phyloP scores from a whole-genome alignment of 164 flowering plant genomes.

The Vitis rotundifolia region DNA sequence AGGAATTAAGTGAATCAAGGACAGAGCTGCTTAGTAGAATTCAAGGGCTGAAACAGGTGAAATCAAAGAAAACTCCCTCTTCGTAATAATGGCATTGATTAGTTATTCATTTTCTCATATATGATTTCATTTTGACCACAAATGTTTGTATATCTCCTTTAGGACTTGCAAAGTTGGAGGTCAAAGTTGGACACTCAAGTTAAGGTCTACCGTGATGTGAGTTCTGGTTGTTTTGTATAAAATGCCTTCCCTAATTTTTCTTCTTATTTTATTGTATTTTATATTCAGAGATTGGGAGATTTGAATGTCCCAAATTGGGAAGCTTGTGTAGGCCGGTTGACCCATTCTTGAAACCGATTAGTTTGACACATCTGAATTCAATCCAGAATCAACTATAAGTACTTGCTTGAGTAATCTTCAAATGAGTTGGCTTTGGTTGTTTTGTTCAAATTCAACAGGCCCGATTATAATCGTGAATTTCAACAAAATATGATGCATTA shows the following conservation, averaged over 20 bases:
- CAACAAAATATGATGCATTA: too few species aligned
- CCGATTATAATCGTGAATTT: too few species aligned
- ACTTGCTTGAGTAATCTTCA: too few species aligned
- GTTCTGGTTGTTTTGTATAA: slow-evolving; percentile 16
- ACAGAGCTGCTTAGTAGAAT: slow-evolving; percentile 69
- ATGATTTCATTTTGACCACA: not conserved
- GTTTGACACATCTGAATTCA: too few species aligned
- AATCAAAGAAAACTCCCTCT: not conserved
- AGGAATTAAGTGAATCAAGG: slow-evolving; percentile 83
- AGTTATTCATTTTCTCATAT: not conserved
- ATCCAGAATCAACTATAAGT: too few species aligned
- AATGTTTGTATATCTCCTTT: not conserved
- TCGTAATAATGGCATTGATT: not conserved
- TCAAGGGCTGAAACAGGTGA: slow-evolving; percentile 79
- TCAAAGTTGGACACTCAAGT: slow-evolving; percentile 86
- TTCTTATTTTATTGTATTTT: too few species aligned
- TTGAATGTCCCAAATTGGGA: not conserved
- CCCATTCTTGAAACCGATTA: too few species aligned
- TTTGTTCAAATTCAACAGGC: too few species aligned
- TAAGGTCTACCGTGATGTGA: slow-evolving; percentile 72
- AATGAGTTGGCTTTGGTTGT: too few species aligned
- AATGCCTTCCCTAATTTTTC: too few species aligned
- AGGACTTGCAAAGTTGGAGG: slow-evolving; percentile 94
- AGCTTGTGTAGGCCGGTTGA: too few species aligned
- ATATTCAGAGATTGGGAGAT: too few species aligned